phyloP scores from a whole-genome alignment of 129 eudicot genomes.

The Arctium lappa region DNA sequence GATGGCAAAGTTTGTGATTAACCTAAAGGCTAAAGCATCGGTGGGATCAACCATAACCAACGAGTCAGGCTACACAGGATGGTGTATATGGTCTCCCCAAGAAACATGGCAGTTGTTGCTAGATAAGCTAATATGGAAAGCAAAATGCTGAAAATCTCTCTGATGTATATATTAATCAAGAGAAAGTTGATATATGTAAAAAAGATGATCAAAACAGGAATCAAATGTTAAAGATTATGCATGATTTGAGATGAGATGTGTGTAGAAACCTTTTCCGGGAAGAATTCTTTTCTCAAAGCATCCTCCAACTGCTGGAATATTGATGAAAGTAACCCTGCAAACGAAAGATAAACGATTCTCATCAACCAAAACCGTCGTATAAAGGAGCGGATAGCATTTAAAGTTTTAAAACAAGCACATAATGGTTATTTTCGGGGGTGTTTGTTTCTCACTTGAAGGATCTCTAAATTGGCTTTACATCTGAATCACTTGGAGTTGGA shows the following conservation, averaged over 20 bases:
- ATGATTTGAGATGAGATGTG: conserved; percentile 12
- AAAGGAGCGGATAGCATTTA: not conserved
- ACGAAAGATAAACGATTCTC: conserved; percentile 4
- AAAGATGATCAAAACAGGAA: not conserved
- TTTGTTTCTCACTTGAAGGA: not conserved
- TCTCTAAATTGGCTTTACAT: not conserved
- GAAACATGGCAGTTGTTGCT: not conserved
- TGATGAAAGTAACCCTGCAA: conserved; percentile 51
- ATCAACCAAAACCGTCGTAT: not conserved
- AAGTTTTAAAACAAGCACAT: not conserved
- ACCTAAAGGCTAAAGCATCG: not conserved
- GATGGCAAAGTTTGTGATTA: not conserved
- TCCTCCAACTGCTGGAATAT: conserved; percentile 58
- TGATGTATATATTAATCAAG: not conserved
- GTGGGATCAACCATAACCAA: not conserved
- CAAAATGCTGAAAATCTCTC: not conserved
- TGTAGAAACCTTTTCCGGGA: conserved; percentile 37
- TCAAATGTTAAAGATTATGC: not conserved
- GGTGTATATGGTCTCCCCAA: not conserved
- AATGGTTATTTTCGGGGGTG: not conserved
- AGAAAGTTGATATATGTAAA: not conserved
- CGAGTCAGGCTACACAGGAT: not conserved
- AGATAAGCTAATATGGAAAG: not conserved
- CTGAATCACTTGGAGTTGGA: not conserved
- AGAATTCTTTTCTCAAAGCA: conserved; percentile 42